A percentile compares a stretch with the other conserved stretches of the same genome.
Evolutionary conservation across 75 land plant genomes (phyloP).

Genomic region (Larix kaempferi): DNA sequence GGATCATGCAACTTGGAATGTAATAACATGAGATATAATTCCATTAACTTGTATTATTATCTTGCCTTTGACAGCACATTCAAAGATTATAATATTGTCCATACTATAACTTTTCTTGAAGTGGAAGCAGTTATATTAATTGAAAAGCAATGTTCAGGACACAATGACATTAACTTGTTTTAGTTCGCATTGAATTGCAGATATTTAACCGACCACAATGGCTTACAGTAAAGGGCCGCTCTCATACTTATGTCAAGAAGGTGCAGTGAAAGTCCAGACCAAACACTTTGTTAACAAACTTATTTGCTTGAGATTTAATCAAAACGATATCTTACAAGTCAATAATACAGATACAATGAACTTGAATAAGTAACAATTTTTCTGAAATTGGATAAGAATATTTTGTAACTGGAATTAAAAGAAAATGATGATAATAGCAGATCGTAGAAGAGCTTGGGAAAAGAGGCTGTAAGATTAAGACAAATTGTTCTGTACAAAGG

Average conservation of each 20-base stretch:
- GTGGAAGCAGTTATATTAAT: background rate
- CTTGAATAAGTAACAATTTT: background rate
- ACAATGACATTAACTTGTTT: no score
- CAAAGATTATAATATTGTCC: background rate
- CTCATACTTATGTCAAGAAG: conserved; percentile 76
- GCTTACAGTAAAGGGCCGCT: conserved; percentile 83
- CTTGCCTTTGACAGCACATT: background rate
- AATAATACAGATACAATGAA: background rate
- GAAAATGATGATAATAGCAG: conserved; percentile 33
- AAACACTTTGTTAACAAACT: no score
- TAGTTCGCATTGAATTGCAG: conserved; percentile 32
- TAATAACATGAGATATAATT: background rate
- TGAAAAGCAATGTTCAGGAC: background rate
- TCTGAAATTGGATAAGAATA: background rate
- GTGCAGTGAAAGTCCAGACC: conserved; percentile 20
- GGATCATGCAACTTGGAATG: background rate
- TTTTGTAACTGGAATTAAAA: background rate
- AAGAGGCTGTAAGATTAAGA: conserved; percentile 50
- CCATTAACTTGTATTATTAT: background rate
- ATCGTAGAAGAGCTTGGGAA: conserved; percentile 55
- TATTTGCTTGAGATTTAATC: background rate
- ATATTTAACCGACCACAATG: conserved; percentile 98
- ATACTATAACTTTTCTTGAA: background rate
- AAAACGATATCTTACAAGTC: background rate
- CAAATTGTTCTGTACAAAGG: conserved; percentile 47